Base-by-base conservation (phyloP, 1,139 yeast genomes). In the Suhomyces yuchorum region DNA sequence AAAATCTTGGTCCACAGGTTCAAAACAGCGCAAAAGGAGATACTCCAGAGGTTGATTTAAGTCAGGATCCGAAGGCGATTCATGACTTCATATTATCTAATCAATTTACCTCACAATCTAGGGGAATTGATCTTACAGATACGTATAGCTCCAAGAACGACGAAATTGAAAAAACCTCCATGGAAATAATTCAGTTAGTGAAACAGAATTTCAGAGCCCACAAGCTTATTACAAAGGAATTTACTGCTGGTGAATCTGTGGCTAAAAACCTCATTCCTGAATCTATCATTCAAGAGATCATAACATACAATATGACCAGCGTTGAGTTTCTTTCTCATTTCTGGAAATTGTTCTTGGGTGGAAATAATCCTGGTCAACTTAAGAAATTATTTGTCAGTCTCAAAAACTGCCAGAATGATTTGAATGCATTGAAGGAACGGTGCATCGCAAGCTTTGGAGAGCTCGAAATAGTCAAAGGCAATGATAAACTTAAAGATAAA, bases 181-280 rank as follows among this genome's bases (percentile, higher is more conserved):
- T 59, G 37, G 83, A 81, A 42, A 78, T 85, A 9, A 70, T 77
- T 12, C 63, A 62, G 4, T 71, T 84, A 22, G 80, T 84, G 15
- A 79, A 79, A 57, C 74, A 76, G 46, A 85, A 85, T 59, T 78
- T 82, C 40, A 81, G 79, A 55, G 70, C 75, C 4, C 75, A 76
- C 72, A 73, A 64, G 54, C 65, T 63, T n/a, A 64, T 53, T 59
- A 62, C 52, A 18, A 63, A 58, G 34, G 60, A 59, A 24, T 41
- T 40, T 2, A 49, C 56, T 23, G 42, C 39, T 9, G 50, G 49
- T 19, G 57, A 54, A n/a, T 48, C 55, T 24, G 45, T 52, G 41
- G 46, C 54, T 22, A 51, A 59, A 28, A 59, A 64, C 42, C 55
- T 73, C 14, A 59, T 73, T 3, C 64, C 74, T 1, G 60, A 44